Evolutionary conservation across 768 basidiomycete species (phyloP).

Genomic region (Paxillus ammoniavirescens): DNA sequence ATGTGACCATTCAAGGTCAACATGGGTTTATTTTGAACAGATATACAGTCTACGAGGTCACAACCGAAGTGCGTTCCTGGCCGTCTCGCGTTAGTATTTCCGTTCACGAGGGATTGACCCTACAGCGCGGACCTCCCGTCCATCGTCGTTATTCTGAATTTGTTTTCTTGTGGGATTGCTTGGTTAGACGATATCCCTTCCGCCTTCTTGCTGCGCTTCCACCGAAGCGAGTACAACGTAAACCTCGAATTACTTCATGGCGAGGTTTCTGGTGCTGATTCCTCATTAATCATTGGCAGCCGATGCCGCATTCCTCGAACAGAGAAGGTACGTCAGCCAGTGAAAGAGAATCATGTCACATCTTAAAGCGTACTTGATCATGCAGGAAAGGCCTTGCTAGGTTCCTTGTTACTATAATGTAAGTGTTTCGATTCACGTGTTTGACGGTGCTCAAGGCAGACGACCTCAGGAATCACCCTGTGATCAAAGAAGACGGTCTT

Average conservation of each 20-base stretch:
- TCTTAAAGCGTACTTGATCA: not conserved
- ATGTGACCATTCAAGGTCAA: slow-evolving; percentile 75
- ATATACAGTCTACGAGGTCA: slow-evolving; percentile 80
- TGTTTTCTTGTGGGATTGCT: slow-evolving; percentile 82
- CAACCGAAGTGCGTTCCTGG: slow-evolving; percentile 62
- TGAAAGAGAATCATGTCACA: not conserved
- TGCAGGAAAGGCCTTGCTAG: slow-evolving; percentile 75
- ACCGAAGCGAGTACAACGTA: slow-evolving; percentile 89
- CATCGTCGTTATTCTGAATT: slow-evolving; percentile 93
- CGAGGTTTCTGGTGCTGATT: slow-evolving; percentile 4
- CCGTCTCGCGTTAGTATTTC: slow-evolving; percentile 5
- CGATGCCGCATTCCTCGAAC: slow-evolving; percentile 89
- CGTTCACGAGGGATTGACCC: slow-evolving; percentile 9
- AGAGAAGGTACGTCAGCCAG: slow-evolving; percentile 59
- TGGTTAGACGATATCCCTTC: slow-evolving; percentile 89
- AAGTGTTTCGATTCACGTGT: slow-evolving; percentile 24
- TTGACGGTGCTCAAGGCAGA: not conserved
- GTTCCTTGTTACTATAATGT: slow-evolving; percentile 79
- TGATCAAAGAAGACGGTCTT: slow-evolving; percentile 85
- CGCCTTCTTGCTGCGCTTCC: slow-evolving; percentile 83
- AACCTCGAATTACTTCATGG: slow-evolving; percentile 31
- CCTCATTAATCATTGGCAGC: slow-evolving; percentile 40
- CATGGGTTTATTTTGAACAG: slow-evolving; percentile 92
- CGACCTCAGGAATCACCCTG: slow-evolving; percentile 80
- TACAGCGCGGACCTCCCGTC: slow-evolving; percentile 65